phyloP scores from a whole-genome alignment of 768 basidiomycete species.

The Heimioporus sp. region DNA sequence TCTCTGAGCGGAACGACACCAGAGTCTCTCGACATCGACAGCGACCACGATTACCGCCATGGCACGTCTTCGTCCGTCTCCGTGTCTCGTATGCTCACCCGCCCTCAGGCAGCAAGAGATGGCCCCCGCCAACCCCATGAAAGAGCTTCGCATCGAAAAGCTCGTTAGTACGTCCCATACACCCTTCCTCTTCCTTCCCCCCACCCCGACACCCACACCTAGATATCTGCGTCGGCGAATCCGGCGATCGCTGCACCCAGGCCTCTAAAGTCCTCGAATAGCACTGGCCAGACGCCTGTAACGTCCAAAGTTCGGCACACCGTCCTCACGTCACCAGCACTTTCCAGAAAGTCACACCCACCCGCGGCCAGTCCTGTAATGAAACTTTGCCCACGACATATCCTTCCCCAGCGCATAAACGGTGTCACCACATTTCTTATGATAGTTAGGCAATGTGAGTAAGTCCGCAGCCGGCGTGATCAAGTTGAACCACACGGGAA shows the following conservation, averaged over 20 bases:
- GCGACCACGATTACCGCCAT: conserved; percentile 25
- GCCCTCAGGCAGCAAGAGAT: conserved; percentile 75
- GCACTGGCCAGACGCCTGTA: conserved; percentile 97
- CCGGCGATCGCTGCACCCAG: conserved; percentile 97
- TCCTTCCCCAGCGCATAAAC: conserved; percentile 1
- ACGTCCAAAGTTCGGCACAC: conserved; percentile 99
- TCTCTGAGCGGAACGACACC: background rate
- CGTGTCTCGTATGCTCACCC: background rate
- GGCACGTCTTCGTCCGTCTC: conserved; percentile 15
- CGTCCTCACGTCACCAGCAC: conserved; percentile 78
- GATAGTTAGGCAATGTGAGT: conserved; percentile 23
- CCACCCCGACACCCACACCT: too few species aligned
- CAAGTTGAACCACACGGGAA: conserved; percentile 19
- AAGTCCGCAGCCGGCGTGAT: conserved; percentile 27
- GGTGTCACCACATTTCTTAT: conserved; percentile 11
- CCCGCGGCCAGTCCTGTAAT: conserved; percentile 6
- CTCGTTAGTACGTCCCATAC: conserved; percentile 79
- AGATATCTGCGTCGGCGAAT: conserved; percentile 99
- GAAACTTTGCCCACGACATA: conserved; percentile 11
- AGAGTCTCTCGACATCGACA: conserved; percentile 28
- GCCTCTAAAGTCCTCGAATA: conserved; percentile 99
- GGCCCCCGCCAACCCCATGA: conserved; percentile 89
- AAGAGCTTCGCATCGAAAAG: conserved; percentile 96
- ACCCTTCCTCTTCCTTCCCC: too few species aligned
- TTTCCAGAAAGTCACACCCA: conserved; percentile 8